These are phyloP conservation scores for Xylariaceae sp. DNA, from an alignment of 2,329 filamentous ascomycete species.

Conservation along the genomic window DNA sequence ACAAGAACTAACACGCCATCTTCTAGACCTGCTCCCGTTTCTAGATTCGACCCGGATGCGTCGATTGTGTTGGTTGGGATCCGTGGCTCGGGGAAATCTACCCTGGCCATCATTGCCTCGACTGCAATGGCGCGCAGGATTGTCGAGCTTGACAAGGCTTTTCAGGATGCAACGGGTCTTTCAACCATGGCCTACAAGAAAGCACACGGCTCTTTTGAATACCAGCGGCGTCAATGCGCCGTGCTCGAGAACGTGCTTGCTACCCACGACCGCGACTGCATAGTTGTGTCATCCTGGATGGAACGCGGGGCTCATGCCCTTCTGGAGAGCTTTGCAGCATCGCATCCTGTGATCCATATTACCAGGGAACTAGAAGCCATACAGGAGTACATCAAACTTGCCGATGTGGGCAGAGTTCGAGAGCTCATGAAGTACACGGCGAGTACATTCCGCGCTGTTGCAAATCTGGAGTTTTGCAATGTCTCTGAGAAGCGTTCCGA, in stretches of 20 bases:
- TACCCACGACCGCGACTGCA: conserved; percentile 55
- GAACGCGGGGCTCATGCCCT: conserved; percentile 59
- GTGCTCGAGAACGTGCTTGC: conserved; percentile 58
- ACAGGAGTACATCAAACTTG: conserved; percentile 56
- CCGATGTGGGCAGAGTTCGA: conserved; percentile 51
- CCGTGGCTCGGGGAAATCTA: conserved; percentile 71
- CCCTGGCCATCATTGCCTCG: conserved; percentile 70
- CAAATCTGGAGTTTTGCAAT: conserved; percentile 75
- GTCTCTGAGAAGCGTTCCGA: conserved; percentile 52
- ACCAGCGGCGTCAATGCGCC: conserved; percentile 59
- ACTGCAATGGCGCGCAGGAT: conserved; percentile 65
- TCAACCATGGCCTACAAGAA: conserved; percentile 62
- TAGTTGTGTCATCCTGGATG: conserved; percentile 72
- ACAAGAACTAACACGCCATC: conserved; percentile 20
- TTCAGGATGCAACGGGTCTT: conserved; percentile 60
- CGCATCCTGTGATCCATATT: conserved; percentile 68
- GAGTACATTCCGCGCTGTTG: conserved; percentile 60
- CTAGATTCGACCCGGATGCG: conserved; percentile 53
- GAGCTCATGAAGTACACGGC: conserved; percentile 56
- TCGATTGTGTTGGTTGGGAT: conserved; percentile 72
- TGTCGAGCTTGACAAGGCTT: conserved; percentile 65
- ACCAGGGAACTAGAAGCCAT: conserved; percentile 63
- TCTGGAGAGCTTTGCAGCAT: conserved; percentile 58
- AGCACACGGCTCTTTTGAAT: conserved; percentile 56
- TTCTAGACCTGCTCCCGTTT: conserved; percentile 16